Base-by-base conservation (phyloP, 2,329 filamentous ascomycete species). In the Coleophoma eucalyptorum region DNA sequence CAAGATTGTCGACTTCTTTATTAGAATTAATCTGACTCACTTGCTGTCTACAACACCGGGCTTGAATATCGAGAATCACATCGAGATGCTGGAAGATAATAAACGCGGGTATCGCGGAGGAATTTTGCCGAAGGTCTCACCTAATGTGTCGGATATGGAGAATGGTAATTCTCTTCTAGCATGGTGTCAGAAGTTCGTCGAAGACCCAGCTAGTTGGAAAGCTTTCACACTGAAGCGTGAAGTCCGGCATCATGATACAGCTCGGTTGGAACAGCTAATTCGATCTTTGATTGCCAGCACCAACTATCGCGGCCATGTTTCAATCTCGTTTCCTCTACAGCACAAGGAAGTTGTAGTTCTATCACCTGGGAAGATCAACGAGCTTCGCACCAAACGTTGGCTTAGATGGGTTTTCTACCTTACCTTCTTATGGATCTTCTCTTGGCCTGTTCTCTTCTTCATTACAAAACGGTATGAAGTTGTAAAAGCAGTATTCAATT, bases 171-270 rank as follows among this genome's bases (percentile, higher is more conserved):
- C 55, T 31, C 43, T 62, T 15, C 33, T 32, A 18, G 46, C 50
- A 52, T 91, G 87, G 87, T 89, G 85, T 59, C 79, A 86, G 51
- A 76, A 78, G 37, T 92, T 82, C 68, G 84, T 81, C 59, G 77
- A 77, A 2, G 81, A 77, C 56, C 70, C 72, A 19, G 73, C 80
- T 1, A 71, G 71, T 8, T 71, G 89, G 33, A 86, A 85, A 62
- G 72, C 67, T 42, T 81, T 86, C 55, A 62, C 67, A 2, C 67
- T 86, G 18, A 69, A 70, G 55, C 72, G 80, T 8, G 68, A 68
- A 32, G 71, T 90, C 45, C 65, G 72, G 0, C 86, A 86, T 19
- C 79, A 88, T 64, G 80, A 90, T 62, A 72, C 77, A 50, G 71
- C 73, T 1, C 65, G 68, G 42, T 66, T 90, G 18, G 70, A 72